These are phyloP conservation scores for Piromyces finnis DNA, from an alignment of 192 early-diverging fungal genomes.

Conservation along the genomic window DNA sequence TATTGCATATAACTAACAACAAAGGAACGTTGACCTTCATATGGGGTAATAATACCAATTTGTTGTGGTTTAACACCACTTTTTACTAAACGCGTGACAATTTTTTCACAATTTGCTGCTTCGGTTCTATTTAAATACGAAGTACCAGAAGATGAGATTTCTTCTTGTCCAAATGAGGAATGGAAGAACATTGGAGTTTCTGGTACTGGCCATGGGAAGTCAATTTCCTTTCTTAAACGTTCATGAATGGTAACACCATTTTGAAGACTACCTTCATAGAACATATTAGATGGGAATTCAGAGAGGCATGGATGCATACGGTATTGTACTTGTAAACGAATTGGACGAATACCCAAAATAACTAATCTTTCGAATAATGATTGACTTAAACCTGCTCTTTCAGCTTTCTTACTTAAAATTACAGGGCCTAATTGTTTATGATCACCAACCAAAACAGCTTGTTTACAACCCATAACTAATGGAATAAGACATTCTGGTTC, in stretches of 20 bases:
- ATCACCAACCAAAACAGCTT: conserved; percentile 93
- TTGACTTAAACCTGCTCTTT: conserved; percentile 81
- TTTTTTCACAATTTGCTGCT: conserved; percentile 90
- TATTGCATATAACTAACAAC: conserved; percentile 92
- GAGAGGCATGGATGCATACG: conserved; percentile 99
- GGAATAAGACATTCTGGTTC: conserved; percentile 98
- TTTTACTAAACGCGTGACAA: conserved; percentile 87
- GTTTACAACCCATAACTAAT: conserved; percentile 85
- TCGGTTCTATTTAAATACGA: conserved; percentile 96
- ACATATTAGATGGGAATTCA: conserved; percentile 98
- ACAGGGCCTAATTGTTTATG: conserved; percentile 98
- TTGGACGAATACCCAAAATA: conserved; percentile 75
- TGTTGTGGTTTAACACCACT: conserved; percentile 67
- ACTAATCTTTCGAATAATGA: conserved; percentile 94
- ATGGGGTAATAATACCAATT: conserved; percentile 96
- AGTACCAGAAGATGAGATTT: conserved; percentile 90
- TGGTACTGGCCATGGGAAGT: conserved; percentile 92
- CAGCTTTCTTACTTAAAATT: conserved; percentile 92
- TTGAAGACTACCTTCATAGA: conserved; percentile 95
- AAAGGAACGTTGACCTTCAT: conserved; percentile 94
- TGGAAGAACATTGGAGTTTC: conserved; percentile 92
- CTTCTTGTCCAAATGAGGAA: conserved; percentile 82
- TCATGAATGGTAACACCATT: conserved; percentile 91
- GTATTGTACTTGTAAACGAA: conserved; percentile 94
- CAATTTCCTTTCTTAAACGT: conserved; percentile 66